Evolutionary conservation across 2,329 filamentous ascomycete genomes (phyloP), one percentile per base, ranked within the genome.

Genomic region (Monilinia fructicola): DNA sequence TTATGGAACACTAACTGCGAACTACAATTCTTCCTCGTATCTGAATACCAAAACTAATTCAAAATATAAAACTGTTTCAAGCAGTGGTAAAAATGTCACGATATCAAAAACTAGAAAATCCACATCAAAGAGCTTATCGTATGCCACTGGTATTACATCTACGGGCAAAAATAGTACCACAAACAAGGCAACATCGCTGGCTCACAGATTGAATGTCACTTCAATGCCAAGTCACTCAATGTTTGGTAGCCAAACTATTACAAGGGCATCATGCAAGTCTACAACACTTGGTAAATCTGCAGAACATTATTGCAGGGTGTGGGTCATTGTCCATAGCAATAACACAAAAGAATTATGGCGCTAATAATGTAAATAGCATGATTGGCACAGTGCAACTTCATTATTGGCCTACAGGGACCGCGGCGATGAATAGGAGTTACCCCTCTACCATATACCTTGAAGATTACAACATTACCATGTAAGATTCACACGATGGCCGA

Each of bases 401-500:
- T n/a, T 72, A 68, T 56, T 72, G 68, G 44, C 71, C 67, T 1
- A 66, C 67, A 21, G 48, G 63, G 23, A 62, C 23, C 21, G 66
- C 54, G 18, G 44, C 60, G 16, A 6, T 48, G 18, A 71, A 69
- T 53, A 31, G 53, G n/a, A 61, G 54, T 1, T 70, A 71, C 40
- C 64, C 68, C 3, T 53, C 64, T 18, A 69, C 68, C 10, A 65
- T 66, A 23, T 70, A 67, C 52, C 59, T 67, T 35, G 2, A 62
- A 11, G 59, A 58, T 1, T 64, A 69, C 23, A 44, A 50, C 9
- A 58, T 69, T 9, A 70, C 65, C 5, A 66, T 71, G 70, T 58
- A 35, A 35, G 63, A 35, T 38, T 40, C 23, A 52, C 48, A 52
- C 11, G 11, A 28, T 28, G 52, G 12, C 16, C 31, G 26, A 16